Base-by-base conservation (phyloP, 345 rosid genomes). In the Eucalyptus globulus region DNA sequence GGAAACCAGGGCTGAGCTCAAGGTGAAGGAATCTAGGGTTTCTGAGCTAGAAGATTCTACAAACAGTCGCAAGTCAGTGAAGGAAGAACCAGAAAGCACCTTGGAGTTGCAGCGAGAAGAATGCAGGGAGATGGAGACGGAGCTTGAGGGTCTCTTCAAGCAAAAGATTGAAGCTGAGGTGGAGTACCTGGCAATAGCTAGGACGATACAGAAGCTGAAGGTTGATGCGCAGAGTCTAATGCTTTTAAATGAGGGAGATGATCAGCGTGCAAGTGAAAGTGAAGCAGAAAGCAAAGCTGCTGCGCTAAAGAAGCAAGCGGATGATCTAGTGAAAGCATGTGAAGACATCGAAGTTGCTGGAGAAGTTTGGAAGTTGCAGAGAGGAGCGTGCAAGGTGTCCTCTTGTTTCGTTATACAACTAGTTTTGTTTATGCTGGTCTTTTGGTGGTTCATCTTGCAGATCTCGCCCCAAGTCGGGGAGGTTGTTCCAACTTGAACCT, bases 161-260 rank as follows among this genome's bases (percentile, higher is more conserved):
- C 95, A 94, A 90, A 97, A 94, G 95, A 93, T 97, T 9, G 96
- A 95, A 91, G 96, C 96, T 69, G 99, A 98, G 94, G 89, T 98
- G 13, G 97, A 94, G 91, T 93, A 92, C 93, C 89, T 97, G 51
- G 91, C 93, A 86, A 91, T 95, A 88, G 87, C 89, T 26, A 92
- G 91, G 89, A 91, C 94, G 44, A 86, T 95, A 80, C 92, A 88
- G 87, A 91, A 92, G 89, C 88, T 94, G 90, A 94, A 86, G 91
- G 91, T 87, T 50, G 91, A 91, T 49, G 86, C 87, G n/a, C 92
- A 91, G 91, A 92, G 93, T 44, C 43, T 87, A 60, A 53, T 87
- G 88, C 88, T 87, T 47, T 87, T 87, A 60, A 87, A 40, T 40
- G 88, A 87, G 88, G 45, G 65, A 60, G 88, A 54, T 51, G 85